These are phyloP conservation scores for Neostapfia colusana DNA, from an alignment of 176 grass and related monocot species.

Conservation along the genomic window DNA sequence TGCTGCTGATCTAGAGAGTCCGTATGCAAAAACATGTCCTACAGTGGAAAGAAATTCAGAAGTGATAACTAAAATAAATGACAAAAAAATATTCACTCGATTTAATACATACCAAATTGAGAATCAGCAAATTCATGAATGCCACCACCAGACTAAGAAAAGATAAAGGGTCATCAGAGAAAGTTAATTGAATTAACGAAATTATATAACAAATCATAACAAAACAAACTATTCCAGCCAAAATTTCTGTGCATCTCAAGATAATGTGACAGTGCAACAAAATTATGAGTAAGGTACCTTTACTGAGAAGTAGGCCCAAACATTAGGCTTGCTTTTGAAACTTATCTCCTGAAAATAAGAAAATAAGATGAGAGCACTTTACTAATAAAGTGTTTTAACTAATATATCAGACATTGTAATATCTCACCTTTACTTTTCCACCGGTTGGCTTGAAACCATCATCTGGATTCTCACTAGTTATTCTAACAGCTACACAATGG, in stretches of 20 bases:
- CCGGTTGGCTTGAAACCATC: conserved; percentile 98
- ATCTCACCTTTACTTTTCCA: conserved; percentile 86
- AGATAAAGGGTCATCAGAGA: background rate
- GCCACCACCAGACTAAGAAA: conserved; percentile 90
- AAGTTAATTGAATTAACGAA: conserved; percentile 7
- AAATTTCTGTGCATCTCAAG: background rate
- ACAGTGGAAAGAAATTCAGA: conserved; percentile 14
- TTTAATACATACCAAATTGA: conserved; percentile 82
- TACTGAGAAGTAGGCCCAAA: conserved; percentile 98
- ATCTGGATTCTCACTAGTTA: conserved; percentile 97
- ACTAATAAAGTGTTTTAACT: conserved; percentile 25
- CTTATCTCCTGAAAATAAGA: conserved; percentile 72
- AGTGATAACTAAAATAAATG: conserved; percentile 16
- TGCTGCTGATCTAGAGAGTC: conserved; percentile 76
- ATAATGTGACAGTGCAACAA: conserved; percentile 13
- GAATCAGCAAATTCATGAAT: conserved; percentile 99
- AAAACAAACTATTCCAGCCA: background rate
- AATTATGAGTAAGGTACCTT: conserved; percentile 64
- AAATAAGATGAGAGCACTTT: conserved; percentile 22
- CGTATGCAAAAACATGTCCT: conserved; percentile 99
- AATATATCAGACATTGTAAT: conserved; percentile 30
- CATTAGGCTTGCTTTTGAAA: conserved; percentile 98
- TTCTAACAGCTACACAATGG: conserved; percentile 87
- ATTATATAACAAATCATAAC: background rate
- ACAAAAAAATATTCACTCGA: conserved; percentile 4